Evolutionary conservation across 1,284 basidiomycete species (phyloP).

Genomic region (Coniferiporia weirii): DNA sequence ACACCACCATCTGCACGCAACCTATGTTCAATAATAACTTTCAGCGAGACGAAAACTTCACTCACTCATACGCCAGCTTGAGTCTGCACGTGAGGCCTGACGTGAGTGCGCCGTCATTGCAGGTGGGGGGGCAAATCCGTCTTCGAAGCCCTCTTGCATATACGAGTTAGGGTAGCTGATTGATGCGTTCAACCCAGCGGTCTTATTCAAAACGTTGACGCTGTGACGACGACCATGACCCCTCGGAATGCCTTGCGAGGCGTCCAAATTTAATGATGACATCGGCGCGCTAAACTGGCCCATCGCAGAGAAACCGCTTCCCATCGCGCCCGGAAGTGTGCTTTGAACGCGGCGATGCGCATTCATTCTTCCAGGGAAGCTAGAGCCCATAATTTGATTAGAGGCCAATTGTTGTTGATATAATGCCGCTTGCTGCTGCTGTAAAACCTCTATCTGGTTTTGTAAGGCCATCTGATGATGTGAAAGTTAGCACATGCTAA

Average conservation of each 20-base stretch:
- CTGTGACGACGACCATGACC: slow-evolving; percentile 92
- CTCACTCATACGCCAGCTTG: slow-evolving; percentile 85
- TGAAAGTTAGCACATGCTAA: slow-evolving; percentile 7
- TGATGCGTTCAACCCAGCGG: slow-evolving; percentile 45
- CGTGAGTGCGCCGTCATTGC: slow-evolving; percentile 67
- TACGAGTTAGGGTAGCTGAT: slow-evolving; percentile 46
- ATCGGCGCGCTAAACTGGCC: slow-evolving; percentile 59
- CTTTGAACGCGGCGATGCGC: slow-evolving; percentile 89
- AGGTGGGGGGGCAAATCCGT: slow-evolving; percentile 59
- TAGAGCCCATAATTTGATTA: slow-evolving; percentile 57
- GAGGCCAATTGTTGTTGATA: slow-evolving; percentile 83
- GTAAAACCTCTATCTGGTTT: slow-evolving; percentile 84
- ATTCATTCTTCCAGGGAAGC: slow-evolving; percentile 55
- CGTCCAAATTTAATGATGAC: slow-evolving; percentile 59
- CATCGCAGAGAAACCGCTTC: slow-evolving; percentile 53
- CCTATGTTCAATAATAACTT: slow-evolving; percentile 20
- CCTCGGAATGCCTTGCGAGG: slow-evolving; percentile 63
- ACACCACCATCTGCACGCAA: slow-evolving; percentile 60
- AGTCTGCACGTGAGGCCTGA: slow-evolving; percentile 71
- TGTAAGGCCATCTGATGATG: slow-evolving; percentile 77
- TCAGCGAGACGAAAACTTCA: slow-evolving; percentile 22
- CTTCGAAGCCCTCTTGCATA: slow-evolving; percentile 65
- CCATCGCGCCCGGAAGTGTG: slow-evolving; percentile 61
- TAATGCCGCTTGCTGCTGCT: slow-evolving; percentile 83
- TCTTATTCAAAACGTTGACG: slow-evolving; percentile 86